These are phyloP conservation scores for Arachis hypogaea DNA, from an alignment of 306 rosid genomes.

Conservation along the genomic window DNA sequence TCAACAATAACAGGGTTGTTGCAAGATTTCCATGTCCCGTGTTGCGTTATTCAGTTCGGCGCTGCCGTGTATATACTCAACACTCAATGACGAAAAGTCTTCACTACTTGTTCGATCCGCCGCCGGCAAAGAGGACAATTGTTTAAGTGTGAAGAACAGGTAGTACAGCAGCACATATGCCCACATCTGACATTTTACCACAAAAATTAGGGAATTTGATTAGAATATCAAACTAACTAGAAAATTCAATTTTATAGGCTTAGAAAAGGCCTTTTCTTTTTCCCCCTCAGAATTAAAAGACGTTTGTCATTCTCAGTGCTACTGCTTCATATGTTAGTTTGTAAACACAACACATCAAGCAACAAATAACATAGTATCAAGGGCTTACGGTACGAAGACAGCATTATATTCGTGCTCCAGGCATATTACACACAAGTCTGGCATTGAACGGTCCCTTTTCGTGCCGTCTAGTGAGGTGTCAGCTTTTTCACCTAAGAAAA, in stretches of 20 bases:
- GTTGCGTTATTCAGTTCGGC: constrained; percentile 9
- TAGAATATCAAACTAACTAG: constrained; percentile 1
- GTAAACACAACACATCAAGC: constrained; percentile 25
- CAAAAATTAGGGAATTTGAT: constrained; percentile 27
- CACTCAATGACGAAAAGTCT: constrained; percentile 88
- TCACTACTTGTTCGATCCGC: constrained; percentile 79
- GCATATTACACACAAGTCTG: constrained; percentile 94
- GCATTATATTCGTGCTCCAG: constrained; percentile 93
- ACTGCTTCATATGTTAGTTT: constrained; percentile 13
- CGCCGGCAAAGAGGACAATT: constrained; percentile 94
- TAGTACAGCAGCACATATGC: constrained; percentile 95
- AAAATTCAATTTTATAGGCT: neutral
- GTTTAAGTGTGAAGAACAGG: constrained; percentile 85
- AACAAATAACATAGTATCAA: constrained; percentile 30
- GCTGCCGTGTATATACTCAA: constrained; percentile 12
- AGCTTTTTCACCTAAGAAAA: constrained; percentile 61
- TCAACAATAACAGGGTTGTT: constrained; percentile 20
- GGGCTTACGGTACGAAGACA: constrained; percentile 95
- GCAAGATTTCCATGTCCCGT: constrained; percentile 20
- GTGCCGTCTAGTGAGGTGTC: constrained; percentile 58
- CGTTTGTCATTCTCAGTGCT: neutral
- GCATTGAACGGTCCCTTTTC: constrained; percentile 74
- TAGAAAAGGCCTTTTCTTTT: neutral
- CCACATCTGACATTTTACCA: constrained; percentile 76
- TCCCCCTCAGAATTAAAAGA: no score